A percentile compares a stretch with the other conserved stretches of the same genome.
These are phyloP conservation scores for Perkinsus marinus DNA, from an alignment of 169 alveolate genomes.

Conservation along the genomic window DNA sequence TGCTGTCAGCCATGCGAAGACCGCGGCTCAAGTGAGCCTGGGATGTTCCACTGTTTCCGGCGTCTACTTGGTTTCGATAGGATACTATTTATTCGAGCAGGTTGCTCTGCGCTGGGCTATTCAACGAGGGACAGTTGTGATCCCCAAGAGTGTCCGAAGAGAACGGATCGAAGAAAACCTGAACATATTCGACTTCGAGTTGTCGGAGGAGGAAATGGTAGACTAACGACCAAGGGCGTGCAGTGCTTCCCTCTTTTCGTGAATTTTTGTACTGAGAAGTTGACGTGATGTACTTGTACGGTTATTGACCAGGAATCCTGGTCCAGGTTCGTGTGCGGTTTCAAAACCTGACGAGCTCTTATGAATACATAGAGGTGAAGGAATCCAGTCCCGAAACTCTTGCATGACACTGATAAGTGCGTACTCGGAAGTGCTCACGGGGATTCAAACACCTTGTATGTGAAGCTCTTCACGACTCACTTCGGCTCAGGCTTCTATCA, in stretches of 20 bases:
- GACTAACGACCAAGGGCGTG: no score
- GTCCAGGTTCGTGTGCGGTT: no score
- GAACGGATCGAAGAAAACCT: not conserved
- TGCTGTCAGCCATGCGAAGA: not conserved
- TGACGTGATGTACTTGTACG: no score
- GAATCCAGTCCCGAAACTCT: no score
- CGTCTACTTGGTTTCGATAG: no score
- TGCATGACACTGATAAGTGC: not conserved
- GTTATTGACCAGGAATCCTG: no score
- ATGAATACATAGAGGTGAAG: no score
- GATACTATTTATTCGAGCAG: not conserved
- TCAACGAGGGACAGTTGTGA: not conserved
- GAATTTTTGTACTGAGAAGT: no score
- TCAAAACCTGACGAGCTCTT: no score
- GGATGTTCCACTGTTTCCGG: no score
- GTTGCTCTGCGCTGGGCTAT: not conserved
- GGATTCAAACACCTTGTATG: not conserved
- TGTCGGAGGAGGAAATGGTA: not conserved
- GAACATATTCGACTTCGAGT: not conserved
- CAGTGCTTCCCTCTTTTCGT: no score
- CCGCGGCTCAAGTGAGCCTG: not conserved
- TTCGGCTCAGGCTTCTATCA: not conserved
- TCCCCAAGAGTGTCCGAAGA: not conserved
- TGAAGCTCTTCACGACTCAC: no score
- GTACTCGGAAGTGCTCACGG: not conserved